Percentiles rank a stretch among this genome's conserved stretches.
Evolutionary conservation across 495 filamentous ascomycete species (phyloP).

Genomic region (Filosporella fistucella): DNA sequence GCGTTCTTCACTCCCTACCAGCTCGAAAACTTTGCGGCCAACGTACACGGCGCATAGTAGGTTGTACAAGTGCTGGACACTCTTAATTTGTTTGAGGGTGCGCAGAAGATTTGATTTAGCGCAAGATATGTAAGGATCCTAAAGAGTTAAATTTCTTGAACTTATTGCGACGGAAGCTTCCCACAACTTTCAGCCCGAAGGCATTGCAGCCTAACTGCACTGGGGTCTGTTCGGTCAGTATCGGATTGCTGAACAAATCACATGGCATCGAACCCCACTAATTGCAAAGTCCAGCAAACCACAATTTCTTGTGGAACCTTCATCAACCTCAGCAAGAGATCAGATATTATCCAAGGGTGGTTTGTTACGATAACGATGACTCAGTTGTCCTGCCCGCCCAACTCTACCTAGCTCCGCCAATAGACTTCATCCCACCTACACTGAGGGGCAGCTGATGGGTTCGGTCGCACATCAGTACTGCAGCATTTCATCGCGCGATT

Average conservation of each 20-base stretch:
- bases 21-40: no score
- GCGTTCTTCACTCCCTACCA: no score
- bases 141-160: no score
- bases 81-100: no score
- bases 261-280: background rate
- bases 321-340: conserved; percentile 4
- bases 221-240: background rate
- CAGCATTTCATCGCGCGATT: no score
- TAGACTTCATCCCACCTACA: conserved; percentile 15
- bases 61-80: no score
- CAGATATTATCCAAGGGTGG: conserved; percentile 12
- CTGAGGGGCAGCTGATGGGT: conserved; percentile 7
- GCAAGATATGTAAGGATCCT: no score
- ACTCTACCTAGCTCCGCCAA: conserved; percentile 14
- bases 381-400: conserved; percentile 17
- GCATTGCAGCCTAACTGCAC: no score
- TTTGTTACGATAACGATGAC: conserved; percentile 15
- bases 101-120: no score
- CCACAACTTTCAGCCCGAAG: background rate
- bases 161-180: no score
- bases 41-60: no score
- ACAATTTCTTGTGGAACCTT: background rate
- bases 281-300: background rate
- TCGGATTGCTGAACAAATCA: no score
- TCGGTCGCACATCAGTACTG: conserved; percentile 7